Evolutionary conservation across 1,139 yeast genomes (phyloP).

Genomic region (Geotrichum aggregatum): DNA sequence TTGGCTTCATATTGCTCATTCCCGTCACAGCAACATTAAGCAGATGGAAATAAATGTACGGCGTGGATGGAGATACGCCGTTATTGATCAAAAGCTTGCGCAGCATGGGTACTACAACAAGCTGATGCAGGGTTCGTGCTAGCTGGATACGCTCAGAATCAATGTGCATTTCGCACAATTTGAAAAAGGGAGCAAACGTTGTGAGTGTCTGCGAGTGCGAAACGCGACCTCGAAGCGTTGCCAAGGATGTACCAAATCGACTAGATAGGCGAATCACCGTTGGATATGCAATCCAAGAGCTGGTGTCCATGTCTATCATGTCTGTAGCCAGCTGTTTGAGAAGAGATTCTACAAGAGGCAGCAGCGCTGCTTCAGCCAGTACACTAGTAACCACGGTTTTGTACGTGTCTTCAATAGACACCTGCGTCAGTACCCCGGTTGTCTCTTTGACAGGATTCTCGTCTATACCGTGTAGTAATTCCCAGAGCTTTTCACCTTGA

Average conservation of each 20-base stretch:
- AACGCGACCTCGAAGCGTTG: constrained; percentile 5
- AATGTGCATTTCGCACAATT: constrained; percentile 1
- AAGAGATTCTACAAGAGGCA: constrained; percentile 27
- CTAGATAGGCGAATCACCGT: constrained; percentile 26
- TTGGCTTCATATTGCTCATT: constrained; percentile 8
- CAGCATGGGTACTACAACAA: constrained; percentile 11
- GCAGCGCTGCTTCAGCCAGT: constrained; percentile 25
- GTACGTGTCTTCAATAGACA: constrained; percentile 39
- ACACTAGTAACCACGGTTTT: constrained; percentile 19
- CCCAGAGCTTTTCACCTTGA: constrained; percentile 31
- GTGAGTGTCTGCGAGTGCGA: constrained; percentile 15
- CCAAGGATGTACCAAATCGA: constrained; percentile 15
- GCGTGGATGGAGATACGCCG: neutral
- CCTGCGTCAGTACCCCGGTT: constrained; percentile 31
- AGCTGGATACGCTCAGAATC: neutral
- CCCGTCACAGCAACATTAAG: constrained; percentile 18
- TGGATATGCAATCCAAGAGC: constrained; percentile 28
- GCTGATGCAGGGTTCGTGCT: constrained; percentile 8
- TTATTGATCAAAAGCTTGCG: neutral
- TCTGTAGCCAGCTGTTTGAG: constrained; percentile 29
- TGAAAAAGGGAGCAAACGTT: constrained; percentile 12
- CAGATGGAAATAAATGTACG: constrained; percentile 13
- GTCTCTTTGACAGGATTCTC: constrained; percentile 27
- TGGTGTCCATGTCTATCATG: constrained; percentile 25
- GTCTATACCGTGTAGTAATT: constrained; percentile 34